phyloP scores from a whole-genome alignment of 1,139 yeast genomes.

The Nematodospora anomalae region DNA sequence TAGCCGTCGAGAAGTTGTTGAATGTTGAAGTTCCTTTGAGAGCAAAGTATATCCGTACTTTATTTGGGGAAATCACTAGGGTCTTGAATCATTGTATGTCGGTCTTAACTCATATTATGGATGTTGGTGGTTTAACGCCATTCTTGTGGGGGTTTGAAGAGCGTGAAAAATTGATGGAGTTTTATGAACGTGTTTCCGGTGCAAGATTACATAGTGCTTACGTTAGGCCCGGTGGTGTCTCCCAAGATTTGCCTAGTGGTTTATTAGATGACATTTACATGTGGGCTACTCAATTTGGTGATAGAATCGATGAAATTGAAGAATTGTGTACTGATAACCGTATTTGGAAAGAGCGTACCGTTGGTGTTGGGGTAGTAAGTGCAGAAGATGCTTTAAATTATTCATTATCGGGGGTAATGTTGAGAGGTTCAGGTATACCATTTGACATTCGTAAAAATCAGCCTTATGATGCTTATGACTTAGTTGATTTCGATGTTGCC shows the following conservation, averaged over 20 bases:
- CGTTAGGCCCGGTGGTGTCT: slow-evolving; percentile 89
- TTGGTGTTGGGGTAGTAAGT: slow-evolving; percentile 75
- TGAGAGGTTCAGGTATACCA: slow-evolving; percentile 88
- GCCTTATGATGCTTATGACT: slow-evolving; percentile 88
- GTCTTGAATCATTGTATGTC: slow-evolving; percentile 86
- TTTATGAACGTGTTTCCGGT: slow-evolving; percentile 88
- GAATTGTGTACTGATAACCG: slow-evolving; percentile 88
- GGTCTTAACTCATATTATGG: slow-evolving; percentile 87
- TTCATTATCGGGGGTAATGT: slow-evolving; percentile 83
- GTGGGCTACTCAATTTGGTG: slow-evolving; percentile 98
- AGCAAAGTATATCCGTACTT: slow-evolving; percentile 80
- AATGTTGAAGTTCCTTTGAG: slow-evolving; percentile 84
- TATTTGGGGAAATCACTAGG: slow-evolving; percentile 88
- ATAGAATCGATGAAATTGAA: slow-evolving; percentile 87
- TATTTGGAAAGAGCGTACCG: slow-evolving; percentile 88
- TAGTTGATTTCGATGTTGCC: slow-evolving; percentile 82
- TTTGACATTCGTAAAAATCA: slow-evolving; percentile 84
- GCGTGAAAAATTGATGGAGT: slow-evolving; percentile 91
- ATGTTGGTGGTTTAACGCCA: slow-evolving; percentile 92
- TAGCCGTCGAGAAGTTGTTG: slow-evolving; percentile 83
- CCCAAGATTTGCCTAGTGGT: slow-evolving; percentile 86
- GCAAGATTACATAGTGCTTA: slow-evolving; percentile 89
- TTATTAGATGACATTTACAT: slow-evolving; percentile 85
- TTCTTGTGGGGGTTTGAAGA: slow-evolving; percentile 95
- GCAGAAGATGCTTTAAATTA: slow-evolving; percentile 88